A percentile compares a stretch with the other conserved stretches of the same genome.
Evolutionary conservation across 805 yeast genomes (phyloP).

Genomic region (Saccharomyces paradoxus): DNA sequence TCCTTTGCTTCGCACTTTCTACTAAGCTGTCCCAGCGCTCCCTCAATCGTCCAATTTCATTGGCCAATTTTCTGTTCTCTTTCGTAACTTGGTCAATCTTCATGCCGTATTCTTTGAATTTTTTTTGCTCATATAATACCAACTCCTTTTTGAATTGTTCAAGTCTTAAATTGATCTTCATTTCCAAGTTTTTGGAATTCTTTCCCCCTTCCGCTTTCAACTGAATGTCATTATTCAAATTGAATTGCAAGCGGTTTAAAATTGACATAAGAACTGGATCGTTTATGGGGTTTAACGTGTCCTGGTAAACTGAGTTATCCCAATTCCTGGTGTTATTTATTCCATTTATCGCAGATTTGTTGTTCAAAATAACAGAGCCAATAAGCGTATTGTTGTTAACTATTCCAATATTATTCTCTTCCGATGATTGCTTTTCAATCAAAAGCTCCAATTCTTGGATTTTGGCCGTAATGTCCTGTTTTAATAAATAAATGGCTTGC

Average conservation of each 20-base stretch:
- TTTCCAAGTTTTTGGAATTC: background rate
- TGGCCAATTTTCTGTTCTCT: conserved; percentile 40
- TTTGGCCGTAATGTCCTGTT: conserved; percentile 28
- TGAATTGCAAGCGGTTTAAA: conserved; percentile 15
- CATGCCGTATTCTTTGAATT: conserved; percentile 29
- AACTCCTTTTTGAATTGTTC: conserved; percentile 33
- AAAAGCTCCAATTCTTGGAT: conserved; percentile 28
- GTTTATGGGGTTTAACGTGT: conserved; percentile 3
- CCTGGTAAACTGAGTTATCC: conserved; percentile 5
- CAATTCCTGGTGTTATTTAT: conserved; percentile 9
- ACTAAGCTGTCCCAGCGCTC: conserved; percentile 61
- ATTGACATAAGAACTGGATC: conserved; percentile 17
- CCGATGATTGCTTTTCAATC: conserved; percentile 11
- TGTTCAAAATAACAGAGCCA: conserved; percentile 2
- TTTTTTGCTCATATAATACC: conserved; percentile 31
- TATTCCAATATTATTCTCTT: background rate
- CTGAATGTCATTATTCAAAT: conserved; percentile 4
- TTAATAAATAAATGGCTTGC: conserved; percentile 20
- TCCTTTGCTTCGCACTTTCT: conserved; percentile 52
- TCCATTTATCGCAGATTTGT: conserved; percentile 10
- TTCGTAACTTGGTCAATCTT: conserved; percentile 32
- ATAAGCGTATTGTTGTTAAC: background rate
- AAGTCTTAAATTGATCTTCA: conserved; percentile 1
- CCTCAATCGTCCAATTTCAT: conserved; percentile 44
- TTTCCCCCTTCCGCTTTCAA: background rate